These are phyloP conservation scores for Mytilinidion resinicola DNA, from an alignment of 495 filamentous ascomycete species.

Conservation along the genomic window DNA sequence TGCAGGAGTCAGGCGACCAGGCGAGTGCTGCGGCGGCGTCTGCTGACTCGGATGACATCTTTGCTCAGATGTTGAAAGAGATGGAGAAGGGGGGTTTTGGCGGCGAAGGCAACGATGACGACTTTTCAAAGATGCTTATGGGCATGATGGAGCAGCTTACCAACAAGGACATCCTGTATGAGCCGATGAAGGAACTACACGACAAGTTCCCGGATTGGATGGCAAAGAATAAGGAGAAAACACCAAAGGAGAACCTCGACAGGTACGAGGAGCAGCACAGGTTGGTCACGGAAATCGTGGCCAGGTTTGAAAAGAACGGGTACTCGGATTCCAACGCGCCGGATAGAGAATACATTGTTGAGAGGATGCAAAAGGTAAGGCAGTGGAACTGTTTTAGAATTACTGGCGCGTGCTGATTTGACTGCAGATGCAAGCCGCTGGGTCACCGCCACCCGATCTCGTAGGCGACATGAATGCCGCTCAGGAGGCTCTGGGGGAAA, in stretches of 20 bases:
- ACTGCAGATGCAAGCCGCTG: conserved; percentile 82
- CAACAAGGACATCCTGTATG: conserved; percentile 95
- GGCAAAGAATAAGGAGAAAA: conserved; percentile 61
- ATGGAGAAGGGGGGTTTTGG: conserved; percentile 60
- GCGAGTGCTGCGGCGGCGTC: conserved; percentile 69
- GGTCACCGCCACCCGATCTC: conserved; percentile 81
- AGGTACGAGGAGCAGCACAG: conserved; percentile 75
- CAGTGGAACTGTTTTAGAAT: conserved; percentile 1
- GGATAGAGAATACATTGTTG: conserved; percentile 89
- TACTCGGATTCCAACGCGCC: conserved; percentile 75
- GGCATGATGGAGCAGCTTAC: conserved; percentile 99
- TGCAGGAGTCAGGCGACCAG: conserved; percentile 77
- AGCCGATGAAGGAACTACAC: conserved; percentile 95
- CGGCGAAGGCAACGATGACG: conserved; percentile 61
- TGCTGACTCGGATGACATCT: conserved; percentile 68
- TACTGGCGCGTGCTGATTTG: conserved; percentile 7
- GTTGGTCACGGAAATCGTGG: conserved; percentile 81
- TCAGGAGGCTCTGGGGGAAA: conserved; percentile 61
- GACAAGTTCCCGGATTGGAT: conserved; percentile 89
- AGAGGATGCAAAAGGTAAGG: conserved; percentile 91
- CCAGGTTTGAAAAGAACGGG: conserved; percentile 69
- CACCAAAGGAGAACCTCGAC: conserved; percentile 61
- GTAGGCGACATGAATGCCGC: conserved; percentile 80
- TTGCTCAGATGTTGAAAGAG: conserved; percentile 79
- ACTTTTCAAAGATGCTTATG: conserved; percentile 86